Percentiles rank a stretch among this genome's conserved stretches.
phyloP scores from a whole-genome alignment of 345 rosid genomes.

The Sapria himalayana region DNA sequence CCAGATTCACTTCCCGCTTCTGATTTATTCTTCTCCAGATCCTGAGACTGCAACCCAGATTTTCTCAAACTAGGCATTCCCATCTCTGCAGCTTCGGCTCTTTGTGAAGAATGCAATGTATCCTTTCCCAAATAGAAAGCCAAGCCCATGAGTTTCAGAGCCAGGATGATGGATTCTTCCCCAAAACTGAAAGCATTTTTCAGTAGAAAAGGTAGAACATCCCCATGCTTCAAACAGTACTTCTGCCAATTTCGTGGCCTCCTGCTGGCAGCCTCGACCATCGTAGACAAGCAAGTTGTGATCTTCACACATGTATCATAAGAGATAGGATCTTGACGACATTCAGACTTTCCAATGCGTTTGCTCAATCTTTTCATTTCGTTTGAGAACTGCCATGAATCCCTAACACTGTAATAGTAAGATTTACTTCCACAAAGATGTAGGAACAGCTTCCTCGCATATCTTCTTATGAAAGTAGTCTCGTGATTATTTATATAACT shows the following conservation, averaged over 20 bases:
- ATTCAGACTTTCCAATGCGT: conserved; percentile 77
- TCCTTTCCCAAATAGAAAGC: conserved; percentile 92
- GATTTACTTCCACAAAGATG: conserved; percentile 95
- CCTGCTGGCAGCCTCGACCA: conserved; percentile 84
- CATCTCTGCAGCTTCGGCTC: conserved; percentile 46
- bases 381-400: conserved; percentile 88
- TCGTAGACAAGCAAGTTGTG: conserved; percentile 70
- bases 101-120: conserved; percentile 33
- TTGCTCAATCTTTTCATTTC: conserved; percentile 70
- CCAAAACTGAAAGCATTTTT: conserved; percentile 63
- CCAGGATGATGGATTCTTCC: conserved; percentile 84
- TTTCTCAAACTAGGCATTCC: conserved; percentile 40
- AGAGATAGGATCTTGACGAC: conserved; percentile 59
- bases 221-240: conserved; percentile 71
- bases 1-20: conserved; percentile 74
- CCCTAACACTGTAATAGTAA: conserved; percentile 84
- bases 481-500: conserved; percentile 86
- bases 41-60: conserved; percentile 39
- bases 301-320: conserved; percentile 92
- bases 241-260: conserved; percentile 99
- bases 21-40: conserved; percentile 80
- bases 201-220: conserved; percentile 61
- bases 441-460: conserved; percentile 92
- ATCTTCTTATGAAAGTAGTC: conserved; percentile 88
- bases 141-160: conserved; percentile 66